Conservation (phyloP, 2,329 filamentous ascomycete species). For the Xylaria sp. region DNA sequence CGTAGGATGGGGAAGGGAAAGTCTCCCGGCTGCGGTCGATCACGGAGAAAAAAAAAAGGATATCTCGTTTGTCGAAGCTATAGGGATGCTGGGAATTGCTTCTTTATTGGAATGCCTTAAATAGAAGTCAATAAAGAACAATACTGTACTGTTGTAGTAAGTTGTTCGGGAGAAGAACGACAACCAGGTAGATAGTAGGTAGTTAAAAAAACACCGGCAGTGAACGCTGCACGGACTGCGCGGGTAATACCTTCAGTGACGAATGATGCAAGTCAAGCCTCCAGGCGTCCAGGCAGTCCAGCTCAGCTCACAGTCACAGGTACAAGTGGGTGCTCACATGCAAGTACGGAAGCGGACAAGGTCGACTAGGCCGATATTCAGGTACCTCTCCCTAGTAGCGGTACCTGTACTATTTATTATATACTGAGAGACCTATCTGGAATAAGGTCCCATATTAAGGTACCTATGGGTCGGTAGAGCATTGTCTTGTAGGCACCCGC, state of each 20-base stretch:
- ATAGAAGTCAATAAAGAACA: slow-evolving; percentile 19
- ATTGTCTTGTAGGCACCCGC: too few species aligned
- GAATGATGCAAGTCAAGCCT: slow-evolving; percentile 29
- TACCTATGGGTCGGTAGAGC: too few species aligned
- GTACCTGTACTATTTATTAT: neutral
- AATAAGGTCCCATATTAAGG: neutral
- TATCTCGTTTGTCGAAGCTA: slow-evolving; percentile 9
- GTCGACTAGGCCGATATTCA: slow-evolving; percentile 33
- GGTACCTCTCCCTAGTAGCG: neutral
- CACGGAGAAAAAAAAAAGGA: slow-evolving; percentile 6
- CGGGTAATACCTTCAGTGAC: slow-evolving; percentile 8
- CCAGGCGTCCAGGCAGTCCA: neutral
- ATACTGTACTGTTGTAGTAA: slow-evolving; percentile 5
- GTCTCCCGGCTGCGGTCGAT: slow-evolving; percentile 4
- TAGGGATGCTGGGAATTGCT: slow-evolving; percentile 21
- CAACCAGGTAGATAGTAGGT: slow-evolving; percentile 9
- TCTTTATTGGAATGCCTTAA: slow-evolving; percentile 9
- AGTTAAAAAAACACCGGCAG: neutral
- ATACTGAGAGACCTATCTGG: neutral
- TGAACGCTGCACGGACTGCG: neutral
- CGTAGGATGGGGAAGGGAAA: neutral
- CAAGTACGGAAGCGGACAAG: slow-evolving; percentile 44
- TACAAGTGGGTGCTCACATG: slow-evolving; percentile 37
- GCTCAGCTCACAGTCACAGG: slow-evolving; percentile 16
- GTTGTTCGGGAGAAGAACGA: slow-evolving; percentile 12